Percentiles rank a stretch among this genome's conserved stretches.
These are phyloP conservation scores for Sugiyamaella pinicola DNA, from an alignment of 1,139 yeast genomes.

Conservation along the genomic window DNA sequence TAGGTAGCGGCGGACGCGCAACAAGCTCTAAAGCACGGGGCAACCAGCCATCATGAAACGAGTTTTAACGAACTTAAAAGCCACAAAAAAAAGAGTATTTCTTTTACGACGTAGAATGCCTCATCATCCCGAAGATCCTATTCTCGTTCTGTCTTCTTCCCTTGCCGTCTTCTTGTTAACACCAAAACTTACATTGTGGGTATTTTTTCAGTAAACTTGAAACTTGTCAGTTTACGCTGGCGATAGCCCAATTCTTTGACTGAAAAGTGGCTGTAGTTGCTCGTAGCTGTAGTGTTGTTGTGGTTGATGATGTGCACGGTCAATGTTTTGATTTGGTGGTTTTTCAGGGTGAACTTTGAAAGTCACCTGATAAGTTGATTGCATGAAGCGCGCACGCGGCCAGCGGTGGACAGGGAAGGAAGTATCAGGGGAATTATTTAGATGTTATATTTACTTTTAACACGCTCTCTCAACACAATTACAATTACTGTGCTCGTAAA, in stretches of 20 bases:
- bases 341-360: background rate
- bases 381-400: conserved; percentile 3
- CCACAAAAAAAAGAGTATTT: background rate
- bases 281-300: background rate
- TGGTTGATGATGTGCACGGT: background rate
- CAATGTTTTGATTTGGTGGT: background rate
- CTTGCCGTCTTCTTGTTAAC: too few relatives aligned
- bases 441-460: background rate
- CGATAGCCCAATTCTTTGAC: background rate
- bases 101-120: too few relatives aligned
- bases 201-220: too few relatives aligned
- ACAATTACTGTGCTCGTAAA: too few relatives aligned
- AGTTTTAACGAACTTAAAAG: background rate
- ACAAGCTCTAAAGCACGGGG: background rate
- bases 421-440: background rate
- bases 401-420: background rate
- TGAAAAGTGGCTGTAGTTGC: background rate
- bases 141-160: too few relatives aligned
- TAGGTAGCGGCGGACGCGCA: too few relatives aligned
- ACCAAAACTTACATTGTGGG: too few relatives aligned
- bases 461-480: too few relatives aligned
- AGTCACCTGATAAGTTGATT: background rate
- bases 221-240: too few relatives aligned
- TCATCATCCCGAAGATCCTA: too few relatives aligned
- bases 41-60: background rate